Evolutionary conservation across 2,329 filamentous ascomycete species (phyloP).

Genomic region (Mariannaea elegans): DNA sequence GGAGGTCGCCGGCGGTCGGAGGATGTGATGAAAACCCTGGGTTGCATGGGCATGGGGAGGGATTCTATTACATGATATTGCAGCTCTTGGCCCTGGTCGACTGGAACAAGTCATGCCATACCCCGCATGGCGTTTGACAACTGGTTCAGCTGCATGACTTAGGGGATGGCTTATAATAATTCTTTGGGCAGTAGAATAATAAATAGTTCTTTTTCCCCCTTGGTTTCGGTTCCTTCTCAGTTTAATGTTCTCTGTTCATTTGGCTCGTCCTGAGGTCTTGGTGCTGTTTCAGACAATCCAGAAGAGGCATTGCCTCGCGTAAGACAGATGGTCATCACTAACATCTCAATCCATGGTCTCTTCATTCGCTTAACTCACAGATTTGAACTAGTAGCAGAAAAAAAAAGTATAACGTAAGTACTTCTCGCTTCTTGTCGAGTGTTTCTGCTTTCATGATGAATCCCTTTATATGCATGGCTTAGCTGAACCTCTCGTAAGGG

Average conservation of each 20-base stretch:
- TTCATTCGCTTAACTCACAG: neutral
- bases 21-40: neutral
- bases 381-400: neutral
- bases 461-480: slow-evolving; percentile 45
- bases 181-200: slow-evolving; percentile 26
- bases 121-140: slow-evolving; percentile 29
- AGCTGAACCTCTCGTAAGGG: slow-evolving; percentile 41
- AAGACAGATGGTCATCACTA: neutral
- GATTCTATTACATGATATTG: slow-evolving; percentile 39
- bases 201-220: slow-evolving; percentile 5
- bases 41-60: slow-evolving; percentile 23
- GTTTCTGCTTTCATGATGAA: slow-evolving; percentile 39
- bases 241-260: neutral
- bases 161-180: slow-evolving; percentile 13
- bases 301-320: neutral
- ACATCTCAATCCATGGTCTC: neutral
- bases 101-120: slow-evolving; percentile 33
- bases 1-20: neutral
- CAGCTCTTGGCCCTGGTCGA: slow-evolving; percentile 35
- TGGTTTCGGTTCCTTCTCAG: neutral
- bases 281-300: neutral
- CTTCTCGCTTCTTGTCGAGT: neutral
- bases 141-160: slow-evolving; percentile 12
- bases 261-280: neutral
- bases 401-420: slow-evolving; percentile 14